Evolutionary conservation across 306 rosid species (phyloP), one percentile per base, ranked within the genome.

Genomic region (Prunus mongolica): DNA sequence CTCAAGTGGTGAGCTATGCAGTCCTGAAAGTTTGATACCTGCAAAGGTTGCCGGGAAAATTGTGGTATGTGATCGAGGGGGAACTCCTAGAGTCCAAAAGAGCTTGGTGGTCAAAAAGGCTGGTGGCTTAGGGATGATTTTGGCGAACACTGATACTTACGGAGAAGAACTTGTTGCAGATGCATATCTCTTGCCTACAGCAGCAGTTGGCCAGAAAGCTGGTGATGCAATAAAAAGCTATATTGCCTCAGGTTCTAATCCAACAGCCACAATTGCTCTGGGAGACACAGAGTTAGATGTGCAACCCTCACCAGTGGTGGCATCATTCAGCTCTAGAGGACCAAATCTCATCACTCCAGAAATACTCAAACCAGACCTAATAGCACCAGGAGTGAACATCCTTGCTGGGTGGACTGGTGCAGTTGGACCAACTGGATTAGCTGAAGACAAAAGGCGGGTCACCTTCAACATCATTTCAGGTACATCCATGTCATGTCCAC

Each of bases 401-500:
- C 87, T 94, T 66, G 97, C 98, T 6, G 98, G 97, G 72, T 94
- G 98, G 98, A 75, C 82, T 4, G 88, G 91, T n/a, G 83, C 73
- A 27, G 83, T 30, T 60, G 97, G 92, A 69, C 98, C 96, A 44
- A 79, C 92, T 0, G 92, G 95, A 22, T 74, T 87, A 68, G 5
- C 22, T 8, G 46, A 15, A 45, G 97, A 92, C 62, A 75, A 51
- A 16, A 87, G 95, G 69, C 87, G 76, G 15, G 97, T 92, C 76
- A 75, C 49, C 76, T 95, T 92, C 85, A 95, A 90, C 62, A 85
- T 95, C 74, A 70, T 92, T 76, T 90, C 97, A 0, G 98, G 98
- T 12, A 95, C 98, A 66, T 95, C 98, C 74, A 95, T 95, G 98
- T 90, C 98, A 7, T 95, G 98, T 80, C 98, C 98, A 5, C 98